A percentile compares a stretch with the other conserved stretches of the same genome.
These are phyloP conservation scores for Pestalotiopsis sp. DNA, from an alignment of 2,329 filamentous ascomycete species.

Conservation along the genomic window DNA sequence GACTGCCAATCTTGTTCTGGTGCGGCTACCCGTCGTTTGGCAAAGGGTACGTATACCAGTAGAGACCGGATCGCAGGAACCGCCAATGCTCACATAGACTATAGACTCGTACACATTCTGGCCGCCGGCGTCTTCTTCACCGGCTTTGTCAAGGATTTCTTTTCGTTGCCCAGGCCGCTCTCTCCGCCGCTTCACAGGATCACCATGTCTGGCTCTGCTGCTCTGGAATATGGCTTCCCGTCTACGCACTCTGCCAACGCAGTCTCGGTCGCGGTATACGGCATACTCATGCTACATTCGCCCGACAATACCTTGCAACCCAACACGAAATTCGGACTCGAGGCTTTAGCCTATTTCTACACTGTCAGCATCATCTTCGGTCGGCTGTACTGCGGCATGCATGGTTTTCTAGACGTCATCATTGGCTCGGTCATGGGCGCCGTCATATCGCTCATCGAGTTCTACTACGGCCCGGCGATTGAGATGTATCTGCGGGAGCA, in stretches of 20 bases:
- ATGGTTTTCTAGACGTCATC: slow-evolving; percentile 91
- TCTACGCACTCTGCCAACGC: slow-evolving; percentile 98
- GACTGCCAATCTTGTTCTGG: slow-evolving; percentile 94
- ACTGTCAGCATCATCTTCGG: slow-evolving; percentile 87
- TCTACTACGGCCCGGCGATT: slow-evolving; percentile 61
- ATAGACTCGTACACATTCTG: slow-evolving; percentile 72
- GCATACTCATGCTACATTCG: slow-evolving; percentile 69
- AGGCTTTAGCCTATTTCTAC: slow-evolving; percentile 78
- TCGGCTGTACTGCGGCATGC: slow-evolving; percentile 96
- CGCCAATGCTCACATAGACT: slow-evolving; percentile 20
- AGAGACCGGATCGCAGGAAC: background rate
- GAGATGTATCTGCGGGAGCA: slow-evolving; percentile 72
- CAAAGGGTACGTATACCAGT: slow-evolving; percentile 69
- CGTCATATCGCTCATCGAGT: slow-evolving; percentile 61
- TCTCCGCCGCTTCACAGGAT: slow-evolving; percentile 92
- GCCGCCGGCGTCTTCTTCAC: slow-evolving; percentile 83
- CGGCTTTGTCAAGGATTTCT: slow-evolving; percentile 91
- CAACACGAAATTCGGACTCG: slow-evolving; percentile 62
- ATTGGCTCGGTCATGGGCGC: slow-evolving; percentile 79
- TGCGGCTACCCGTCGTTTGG: slow-evolving; percentile 85
- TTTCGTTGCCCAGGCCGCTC: slow-evolving; percentile 87
- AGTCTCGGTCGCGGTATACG: slow-evolving; percentile 89
- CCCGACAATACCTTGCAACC: slow-evolving; percentile 64
- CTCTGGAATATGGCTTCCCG: slow-evolving; percentile 95
- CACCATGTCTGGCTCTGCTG: slow-evolving; percentile 95